Evolutionary conservation across 1,139 yeast species (phyloP), one percentile per base, ranked within the genome.

Genomic region (Debaryomycetaceae sp.): DNA sequence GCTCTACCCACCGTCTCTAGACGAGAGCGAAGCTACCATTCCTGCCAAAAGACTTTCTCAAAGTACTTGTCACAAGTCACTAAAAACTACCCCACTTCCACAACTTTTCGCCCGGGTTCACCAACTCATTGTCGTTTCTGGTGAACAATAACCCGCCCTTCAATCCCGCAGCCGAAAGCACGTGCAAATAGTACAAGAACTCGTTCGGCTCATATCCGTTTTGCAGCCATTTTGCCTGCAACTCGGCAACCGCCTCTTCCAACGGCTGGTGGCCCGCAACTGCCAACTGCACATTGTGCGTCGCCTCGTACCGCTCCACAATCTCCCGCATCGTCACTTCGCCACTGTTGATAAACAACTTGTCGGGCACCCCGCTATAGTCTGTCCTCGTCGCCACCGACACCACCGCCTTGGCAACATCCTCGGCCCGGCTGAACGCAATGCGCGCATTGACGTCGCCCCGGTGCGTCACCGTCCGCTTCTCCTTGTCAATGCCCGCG

Each of bases 61-160:
- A n/a, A n/a, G n/a, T n/a, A n/a, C n/a, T n/a, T n/a, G n/a, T n/a
- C n/a, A n/a, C n/a, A n/a, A n/a, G n/a, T n/a, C n/a, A n/a, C n/a
- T n/a, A n/a, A n/a, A n/a, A n/a, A n/a, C n/a, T 55, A 14, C 47
- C 55, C 78, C 79, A 73, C 40, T 62, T 63, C 68, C 75, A 74
- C 27, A 64, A 41, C 2, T 55, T 46, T 46, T 68, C 68, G 14
- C 58, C 59, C 2, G 80, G 80, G 45, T 74, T 74, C 31, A 74
- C 57, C 23, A 67, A 41, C 40, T 74, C 79, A 32, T 62, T 61
- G 27, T 70, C 68, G 37, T 53, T 53, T 8, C 40, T 32, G 3
- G 37, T 35, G 20, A 48, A 42, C 35, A 53, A 58, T 7, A 23
- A 14, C 33, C 72, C 73, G 16, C 57, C 46, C 31, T 58, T 70